Percentiles rank a stretch among this genome's conserved stretches.
Evolutionary conservation across 352 stramenopile genomes (phyloP).

Genomic region (Phytophthora podocarpi): DNA sequence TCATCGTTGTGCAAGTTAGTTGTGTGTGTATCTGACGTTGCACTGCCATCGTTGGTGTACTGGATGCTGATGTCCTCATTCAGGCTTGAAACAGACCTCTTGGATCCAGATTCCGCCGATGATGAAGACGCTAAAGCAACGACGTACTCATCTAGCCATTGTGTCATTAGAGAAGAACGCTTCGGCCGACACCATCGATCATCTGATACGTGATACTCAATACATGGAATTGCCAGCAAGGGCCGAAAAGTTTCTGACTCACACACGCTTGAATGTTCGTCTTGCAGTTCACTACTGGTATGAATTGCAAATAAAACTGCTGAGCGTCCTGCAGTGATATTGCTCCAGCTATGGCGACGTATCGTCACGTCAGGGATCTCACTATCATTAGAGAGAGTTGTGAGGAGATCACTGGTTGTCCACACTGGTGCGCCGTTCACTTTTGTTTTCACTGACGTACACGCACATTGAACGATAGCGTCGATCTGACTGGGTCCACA

Average conservation of each 20-base stretch:
- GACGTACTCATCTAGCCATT: conserved; percentile 35
- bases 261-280: conserved; percentile 10
- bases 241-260: background rate
- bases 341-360: conserved; percentile 19
- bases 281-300: background rate
- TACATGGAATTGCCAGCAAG: conserved; percentile 32
- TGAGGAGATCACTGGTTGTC: background rate
- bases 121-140: background rate
- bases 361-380: conserved; percentile 1
- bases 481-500: conserved; percentile 18
- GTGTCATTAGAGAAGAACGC: conserved; percentile 19
- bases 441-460: conserved; percentile 17
- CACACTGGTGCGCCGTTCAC: conserved; percentile 12
- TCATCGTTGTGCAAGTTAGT: conserved; percentile 4
- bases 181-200: conserved; percentile 39
- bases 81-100: background rate
- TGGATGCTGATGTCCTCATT: background rate
- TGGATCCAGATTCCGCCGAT: background rate
- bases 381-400: background rate
- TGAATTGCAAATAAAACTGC: conserved; percentile 29
- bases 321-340: conserved; percentile 7
- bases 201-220: conserved; percentile 30
- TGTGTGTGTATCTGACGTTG: conserved; percentile 17
- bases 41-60: conserved; percentile 7
- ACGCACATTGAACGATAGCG: conserved; percentile 17